Conservation (phyloP, 371 early-diverging fungal genomes). For the Saksenaea vasiformis region DNA sequence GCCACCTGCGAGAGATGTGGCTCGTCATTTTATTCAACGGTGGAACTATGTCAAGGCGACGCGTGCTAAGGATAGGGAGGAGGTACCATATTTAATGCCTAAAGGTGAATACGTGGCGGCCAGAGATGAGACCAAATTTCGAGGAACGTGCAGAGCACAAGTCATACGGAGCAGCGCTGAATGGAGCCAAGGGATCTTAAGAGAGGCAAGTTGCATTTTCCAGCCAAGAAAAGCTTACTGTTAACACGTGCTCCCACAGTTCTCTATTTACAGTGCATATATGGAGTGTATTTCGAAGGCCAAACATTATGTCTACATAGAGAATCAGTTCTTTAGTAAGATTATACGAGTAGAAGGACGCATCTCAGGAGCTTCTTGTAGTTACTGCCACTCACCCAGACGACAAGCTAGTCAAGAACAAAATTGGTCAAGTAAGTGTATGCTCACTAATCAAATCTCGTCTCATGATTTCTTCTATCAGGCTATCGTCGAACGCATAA, state of each 20-base stretch:
- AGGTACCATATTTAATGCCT: slow-evolving; percentile 76
- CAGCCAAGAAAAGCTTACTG: background rate
- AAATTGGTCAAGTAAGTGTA: slow-evolving; percentile 46
- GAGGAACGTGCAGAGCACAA: slow-evolving; percentile 70
- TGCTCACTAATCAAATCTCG: slow-evolving; percentile 33
- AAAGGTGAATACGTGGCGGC: slow-evolving; percentile 75
- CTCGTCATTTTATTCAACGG: slow-evolving; percentile 89
- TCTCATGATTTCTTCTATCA: slow-evolving; percentile 24
- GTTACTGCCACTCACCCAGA: slow-evolving; percentile 45
- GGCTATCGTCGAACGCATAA: slow-evolving; percentile 80
- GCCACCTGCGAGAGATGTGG: slow-evolving; percentile 79
- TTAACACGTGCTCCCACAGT: slow-evolving; percentile 31
- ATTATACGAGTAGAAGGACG: background rate
- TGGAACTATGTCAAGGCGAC: slow-evolving; percentile 88
- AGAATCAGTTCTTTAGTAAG: slow-evolving; percentile 94
- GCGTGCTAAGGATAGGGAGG: slow-evolving; percentile 55
- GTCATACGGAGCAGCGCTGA: slow-evolving; percentile 66
- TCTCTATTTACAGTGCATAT: slow-evolving; percentile 86
- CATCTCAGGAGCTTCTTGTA: slow-evolving; percentile 10
- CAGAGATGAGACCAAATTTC: slow-evolving; percentile 66
- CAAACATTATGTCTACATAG: slow-evolving; percentile 91
- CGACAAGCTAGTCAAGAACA: slow-evolving; percentile 46
- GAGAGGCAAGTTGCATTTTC: slow-evolving; percentile 38
- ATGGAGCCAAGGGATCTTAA: slow-evolving; percentile 67
- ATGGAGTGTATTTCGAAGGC: slow-evolving; percentile 73